phyloP scores from a whole-genome alignment of 179 eudicot species.

The Silene vulgaris region DNA sequence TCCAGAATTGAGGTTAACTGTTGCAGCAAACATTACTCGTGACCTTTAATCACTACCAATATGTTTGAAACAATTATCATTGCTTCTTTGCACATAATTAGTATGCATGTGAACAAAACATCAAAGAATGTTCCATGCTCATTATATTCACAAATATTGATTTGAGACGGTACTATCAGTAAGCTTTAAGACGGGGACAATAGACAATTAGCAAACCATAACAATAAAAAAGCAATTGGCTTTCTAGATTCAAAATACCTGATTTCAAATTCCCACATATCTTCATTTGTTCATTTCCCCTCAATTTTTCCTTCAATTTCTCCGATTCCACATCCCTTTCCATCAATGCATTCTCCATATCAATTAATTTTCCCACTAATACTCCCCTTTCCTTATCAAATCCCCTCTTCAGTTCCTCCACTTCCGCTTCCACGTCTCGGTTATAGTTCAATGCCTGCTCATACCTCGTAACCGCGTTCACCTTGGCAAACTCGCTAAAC shows the following conservation, averaged over 20 bases:
- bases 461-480: background rate
- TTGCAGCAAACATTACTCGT: too few relatives aligned
- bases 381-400: background rate
- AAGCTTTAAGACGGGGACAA: too few relatives aligned
- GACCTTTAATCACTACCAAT: too few relatives aligned
- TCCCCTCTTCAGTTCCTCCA: background rate
- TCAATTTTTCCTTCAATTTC: background rate
- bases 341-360: background rate
- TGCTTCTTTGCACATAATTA: too few relatives aligned
- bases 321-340: background rate
- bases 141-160: too few relatives aligned
- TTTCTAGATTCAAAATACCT: background rate
- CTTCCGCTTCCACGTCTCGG: background rate
- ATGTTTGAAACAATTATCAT: too few relatives aligned
- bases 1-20: too few relatives aligned
- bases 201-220: background rate
- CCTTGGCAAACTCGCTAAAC: background rate
- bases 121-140: too few relatives aligned
- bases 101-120: too few relatives aligned
- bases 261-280: background rate
- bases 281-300: background rate
- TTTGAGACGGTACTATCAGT: too few relatives aligned
- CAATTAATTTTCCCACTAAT: background rate
- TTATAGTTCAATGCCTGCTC: background rate
- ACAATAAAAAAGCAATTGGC: background rate